Evolutionary conservation across 164 flowering plant species (phyloP).

Genomic region (Chimonanthus salicifolius): DNA sequence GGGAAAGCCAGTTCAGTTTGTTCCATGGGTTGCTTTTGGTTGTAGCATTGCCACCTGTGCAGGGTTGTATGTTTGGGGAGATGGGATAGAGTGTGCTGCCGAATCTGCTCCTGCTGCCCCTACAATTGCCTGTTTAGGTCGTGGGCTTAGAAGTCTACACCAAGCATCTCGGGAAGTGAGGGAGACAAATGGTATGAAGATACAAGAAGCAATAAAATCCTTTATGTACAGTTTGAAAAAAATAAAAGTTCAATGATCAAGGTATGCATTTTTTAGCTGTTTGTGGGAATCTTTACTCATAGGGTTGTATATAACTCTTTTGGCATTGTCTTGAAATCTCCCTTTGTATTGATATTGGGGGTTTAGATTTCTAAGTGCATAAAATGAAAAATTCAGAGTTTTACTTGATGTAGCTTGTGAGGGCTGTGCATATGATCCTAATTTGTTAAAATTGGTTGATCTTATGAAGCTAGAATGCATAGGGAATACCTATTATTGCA

Average conservation of each 20-base stretch:
- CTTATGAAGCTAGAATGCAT: no score
- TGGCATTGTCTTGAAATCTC: no score
- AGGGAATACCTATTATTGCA: no score
- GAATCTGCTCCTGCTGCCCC: conserved; percentile 77
- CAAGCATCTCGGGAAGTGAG: conserved; percentile 51
- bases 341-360: not conserved
- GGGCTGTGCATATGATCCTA: not conserved
- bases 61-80: conserved; percentile 66
- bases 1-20: conserved; percentile 41
- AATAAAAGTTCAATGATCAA: conserved; percentile 25
- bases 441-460: not conserved
- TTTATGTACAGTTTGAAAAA: conserved; percentile 52
- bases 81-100: conserved; percentile 87
- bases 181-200: conserved; percentile 34
- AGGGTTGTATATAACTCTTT: no score
- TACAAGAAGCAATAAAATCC: conserved; percentile 64
- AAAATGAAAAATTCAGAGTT: no score
- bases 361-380: not conserved
- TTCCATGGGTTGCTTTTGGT: conserved; percentile 85
- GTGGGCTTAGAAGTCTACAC: conserved; percentile 67
- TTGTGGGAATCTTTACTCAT: not conserved
- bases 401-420: no score
- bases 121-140: conserved; percentile 79
- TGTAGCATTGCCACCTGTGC: conserved; percentile 75
- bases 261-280: not conserved